Conservation (phyloP, 176 grass and related monocot species). For the Raddia distichophylla region DNA sequence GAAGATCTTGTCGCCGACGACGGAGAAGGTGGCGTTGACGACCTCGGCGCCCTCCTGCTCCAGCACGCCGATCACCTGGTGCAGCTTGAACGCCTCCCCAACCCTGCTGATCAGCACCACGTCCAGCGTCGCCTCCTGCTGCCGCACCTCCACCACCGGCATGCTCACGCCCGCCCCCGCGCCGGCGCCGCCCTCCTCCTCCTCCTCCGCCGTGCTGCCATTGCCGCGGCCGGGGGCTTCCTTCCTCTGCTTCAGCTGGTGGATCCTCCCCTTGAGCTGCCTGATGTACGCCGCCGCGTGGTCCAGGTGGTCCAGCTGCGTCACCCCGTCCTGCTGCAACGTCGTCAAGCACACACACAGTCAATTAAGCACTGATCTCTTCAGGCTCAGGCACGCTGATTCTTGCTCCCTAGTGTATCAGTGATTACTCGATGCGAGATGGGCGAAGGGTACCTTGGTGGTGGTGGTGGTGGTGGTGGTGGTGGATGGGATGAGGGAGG, state of each 20-base stretch:
- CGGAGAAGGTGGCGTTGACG: slow-evolving; percentile 76
- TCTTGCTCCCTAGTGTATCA: too few species aligned
- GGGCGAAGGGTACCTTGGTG: slow-evolving; percentile 22
- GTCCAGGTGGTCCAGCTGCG: slow-evolving; percentile 73
- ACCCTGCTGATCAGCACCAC: slow-evolving; percentile 65
- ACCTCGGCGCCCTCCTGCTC: slow-evolving; percentile 89
- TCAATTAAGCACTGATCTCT: too few species aligned
- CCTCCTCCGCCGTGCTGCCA: background rate
- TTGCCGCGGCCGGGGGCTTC: background rate
- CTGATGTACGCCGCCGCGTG: slow-evolving; percentile 76
- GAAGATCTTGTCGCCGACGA: slow-evolving; percentile 72
- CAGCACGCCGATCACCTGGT: slow-evolving; percentile 74
- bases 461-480: slow-evolving; percentile 18
- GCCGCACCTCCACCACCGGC: slow-evolving; percentile 71
- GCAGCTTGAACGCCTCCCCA: slow-evolving; percentile 53
- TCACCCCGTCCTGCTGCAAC: slow-evolving; percentile 50
- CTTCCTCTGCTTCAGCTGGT: slow-evolving; percentile 50
- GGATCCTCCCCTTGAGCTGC: slow-evolving; percentile 55
- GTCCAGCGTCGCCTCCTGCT: slow-evolving; percentile 62
- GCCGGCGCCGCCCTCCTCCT: background rate
- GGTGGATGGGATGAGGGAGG: slow-evolving; percentile 60
- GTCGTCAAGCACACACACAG: too few species aligned
- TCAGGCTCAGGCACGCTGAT: too few species aligned
- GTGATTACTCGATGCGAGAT: too few species aligned
- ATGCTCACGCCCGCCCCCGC: background rate